These are phyloP conservation scores for Laburnicola sp. DNA, from an alignment of 2,329 filamentous ascomycete genomes.

Conservation along the genomic window DNA sequence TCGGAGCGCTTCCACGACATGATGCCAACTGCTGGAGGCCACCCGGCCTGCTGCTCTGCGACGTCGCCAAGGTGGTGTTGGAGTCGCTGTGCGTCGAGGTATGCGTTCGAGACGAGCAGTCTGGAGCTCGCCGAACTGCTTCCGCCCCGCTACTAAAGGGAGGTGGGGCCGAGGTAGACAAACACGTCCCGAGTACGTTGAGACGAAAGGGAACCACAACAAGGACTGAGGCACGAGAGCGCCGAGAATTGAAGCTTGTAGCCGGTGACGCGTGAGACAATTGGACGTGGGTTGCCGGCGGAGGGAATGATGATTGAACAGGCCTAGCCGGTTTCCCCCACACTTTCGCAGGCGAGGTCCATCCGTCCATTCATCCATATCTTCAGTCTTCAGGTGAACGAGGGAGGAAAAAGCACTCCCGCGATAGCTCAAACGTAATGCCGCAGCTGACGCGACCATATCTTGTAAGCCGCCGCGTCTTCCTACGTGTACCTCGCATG, in stretches of 20 bases:
- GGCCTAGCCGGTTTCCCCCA: constrained; percentile 21
- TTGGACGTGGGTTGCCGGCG: constrained; percentile 13
- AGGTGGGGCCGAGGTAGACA: constrained; percentile 35
- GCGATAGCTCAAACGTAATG: not conserved
- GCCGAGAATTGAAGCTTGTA: constrained; percentile 9
- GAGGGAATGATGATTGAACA: not conserved
- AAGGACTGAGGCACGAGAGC: constrained; percentile 1
- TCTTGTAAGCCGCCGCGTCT: too few relatives aligned
- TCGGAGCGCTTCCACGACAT: constrained; percentile 96
- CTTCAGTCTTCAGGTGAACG: constrained; percentile 40
- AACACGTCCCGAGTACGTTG: constrained; percentile 8
- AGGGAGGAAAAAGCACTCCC: constrained; percentile 26
- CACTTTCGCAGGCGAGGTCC: constrained; percentile 23
- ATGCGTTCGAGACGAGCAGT: constrained; percentile 12
- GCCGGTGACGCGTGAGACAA: constrained; percentile 14
- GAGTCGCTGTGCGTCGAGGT: not conserved
- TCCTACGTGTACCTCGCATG: too few relatives aligned
- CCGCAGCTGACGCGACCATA: constrained; percentile 23
- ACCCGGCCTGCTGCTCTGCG: constrained; percentile 34
- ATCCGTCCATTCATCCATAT: too few relatives aligned
- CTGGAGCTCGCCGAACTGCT: constrained; percentile 19
- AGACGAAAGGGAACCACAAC: not conserved
- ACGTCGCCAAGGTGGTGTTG: constrained; percentile 36
- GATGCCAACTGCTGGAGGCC: constrained; percentile 48
- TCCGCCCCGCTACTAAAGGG: constrained; percentile 37